Conservation (phyloP, 106 monocot genomes). For the Dactylorhiza incarnata region DNA sequence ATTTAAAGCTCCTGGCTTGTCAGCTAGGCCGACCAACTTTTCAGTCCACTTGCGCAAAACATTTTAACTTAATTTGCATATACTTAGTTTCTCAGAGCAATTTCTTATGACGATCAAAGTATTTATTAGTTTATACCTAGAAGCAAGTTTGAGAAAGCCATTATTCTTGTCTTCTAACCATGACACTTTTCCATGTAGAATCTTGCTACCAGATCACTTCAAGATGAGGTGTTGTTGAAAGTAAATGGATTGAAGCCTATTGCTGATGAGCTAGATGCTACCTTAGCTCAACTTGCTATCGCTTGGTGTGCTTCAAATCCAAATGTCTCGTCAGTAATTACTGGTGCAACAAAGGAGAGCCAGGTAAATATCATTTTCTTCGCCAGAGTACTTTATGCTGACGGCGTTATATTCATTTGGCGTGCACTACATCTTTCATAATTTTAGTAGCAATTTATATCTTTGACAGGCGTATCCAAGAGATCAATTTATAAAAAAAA, state of each 20-base stretch:
- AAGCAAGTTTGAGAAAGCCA: conserved; percentile 1
- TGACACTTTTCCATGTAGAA: conserved; percentile 38
- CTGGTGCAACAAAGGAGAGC: conserved; percentile 86
- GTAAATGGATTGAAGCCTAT: conserved; percentile 79
- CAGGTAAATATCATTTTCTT: conserved; percentile 42
- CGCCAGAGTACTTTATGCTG: too few relatives aligned
- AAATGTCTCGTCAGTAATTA: conserved; percentile 88
- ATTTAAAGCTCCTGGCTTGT: too few relatives aligned
- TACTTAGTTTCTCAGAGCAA: not conserved
- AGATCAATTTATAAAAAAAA: too few relatives aligned
- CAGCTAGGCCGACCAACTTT: too few relatives aligned
- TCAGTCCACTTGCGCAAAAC: too few relatives aligned
- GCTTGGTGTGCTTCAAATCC: conserved; percentile 96
- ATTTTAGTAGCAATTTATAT: too few relatives aligned
- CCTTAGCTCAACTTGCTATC: conserved; percentile 85
- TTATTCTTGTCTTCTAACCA: conserved; percentile 4
- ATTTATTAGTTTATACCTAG: not conserved
- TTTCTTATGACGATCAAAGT: not conserved
- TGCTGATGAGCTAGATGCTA: conserved; percentile 67
- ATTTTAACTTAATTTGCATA: not conserved
- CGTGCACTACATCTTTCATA: too few relatives aligned
- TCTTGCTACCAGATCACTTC: conserved; percentile 81
- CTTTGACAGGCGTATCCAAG: too few relatives aligned
- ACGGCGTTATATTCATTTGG: too few relatives aligned
- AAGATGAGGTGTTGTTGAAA: conserved; percentile 75